Conservation (phyloP, 2,329 filamentous ascomycete genomes). For the Arthrocladium fulminans region DNA sequence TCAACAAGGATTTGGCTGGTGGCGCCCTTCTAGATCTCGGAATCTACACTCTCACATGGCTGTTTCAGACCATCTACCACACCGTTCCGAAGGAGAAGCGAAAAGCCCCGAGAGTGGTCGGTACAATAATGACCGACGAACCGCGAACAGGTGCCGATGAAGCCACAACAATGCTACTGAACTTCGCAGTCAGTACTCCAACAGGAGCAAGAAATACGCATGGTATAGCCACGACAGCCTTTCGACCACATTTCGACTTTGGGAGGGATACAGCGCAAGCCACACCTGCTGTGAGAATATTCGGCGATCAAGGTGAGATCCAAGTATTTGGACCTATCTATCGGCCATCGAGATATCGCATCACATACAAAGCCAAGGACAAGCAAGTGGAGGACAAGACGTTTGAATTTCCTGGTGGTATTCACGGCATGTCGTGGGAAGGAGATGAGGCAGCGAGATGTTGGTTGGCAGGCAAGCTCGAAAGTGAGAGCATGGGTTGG, state of each 20-base stretch:
- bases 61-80: constrained; percentile 54
- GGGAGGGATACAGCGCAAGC: constrained; percentile 20
- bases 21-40: constrained; percentile 76
- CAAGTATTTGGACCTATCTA: constrained; percentile 25
- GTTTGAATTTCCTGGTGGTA: constrained; percentile 16
- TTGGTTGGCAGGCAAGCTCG: constrained; percentile 53
- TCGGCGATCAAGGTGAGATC: constrained; percentile 23
- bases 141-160: constrained; percentile 26
- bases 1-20: constrained; percentile 74
- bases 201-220: constrained; percentile 65
- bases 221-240: constrained; percentile 23
- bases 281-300: constrained; percentile 37
- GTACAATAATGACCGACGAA: constrained; percentile 35
- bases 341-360: constrained; percentile 50
- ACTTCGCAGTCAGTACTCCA: constrained; percentile 26
- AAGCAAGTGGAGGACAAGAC: constrained; percentile 14
- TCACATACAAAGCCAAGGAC: constrained; percentile 32
- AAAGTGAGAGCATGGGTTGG: constrained; percentile 72
- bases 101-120: constrained; percentile 58
- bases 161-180: constrained; percentile 24
- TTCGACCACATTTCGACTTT: constrained; percentile 22
- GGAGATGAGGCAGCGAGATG: constrained; percentile 17
- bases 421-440: constrained; percentile 21
- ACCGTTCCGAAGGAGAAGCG: constrained; percentile 57
- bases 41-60: constrained; percentile 82